A percentile compares a stretch with the other conserved stretches of the same genome.
These are phyloP conservation scores for Nitzschia palea DNA, from an alignment of 108 stramenopile genomes.

Conservation along the genomic window DNA sequence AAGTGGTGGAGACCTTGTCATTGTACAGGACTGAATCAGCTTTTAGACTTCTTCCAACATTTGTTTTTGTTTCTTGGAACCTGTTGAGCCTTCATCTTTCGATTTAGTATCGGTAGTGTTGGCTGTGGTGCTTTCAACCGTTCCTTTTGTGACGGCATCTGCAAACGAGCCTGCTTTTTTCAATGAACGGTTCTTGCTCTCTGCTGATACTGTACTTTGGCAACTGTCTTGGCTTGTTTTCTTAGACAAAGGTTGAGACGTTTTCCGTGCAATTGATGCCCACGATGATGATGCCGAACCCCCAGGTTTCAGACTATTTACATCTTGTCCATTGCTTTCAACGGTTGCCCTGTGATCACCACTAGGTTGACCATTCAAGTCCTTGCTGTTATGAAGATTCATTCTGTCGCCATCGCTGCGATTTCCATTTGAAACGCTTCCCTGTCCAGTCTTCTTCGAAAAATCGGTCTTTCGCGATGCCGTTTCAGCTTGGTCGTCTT, in stretches of 20 bases:
- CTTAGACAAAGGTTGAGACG: slow-evolving; percentile 28
- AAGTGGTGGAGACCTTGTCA: too few relatives aligned
- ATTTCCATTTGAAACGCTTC: too few relatives aligned
- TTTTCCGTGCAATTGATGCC: slow-evolving; percentile 64
- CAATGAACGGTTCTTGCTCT: background rate
- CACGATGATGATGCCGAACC: slow-evolving; percentile 45
- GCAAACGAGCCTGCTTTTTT: slow-evolving; percentile 28
- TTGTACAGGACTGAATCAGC: too few relatives aligned
- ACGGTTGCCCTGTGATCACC: background rate
- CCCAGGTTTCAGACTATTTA: background rate
- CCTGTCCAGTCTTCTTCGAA: too few relatives aligned
- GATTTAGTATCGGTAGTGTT: background rate
- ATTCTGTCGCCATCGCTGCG: too few relatives aligned
- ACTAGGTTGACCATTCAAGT: too few relatives aligned
- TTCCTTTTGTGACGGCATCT: slow-evolving; percentile 38
- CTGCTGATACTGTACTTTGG: slow-evolving; percentile 7
- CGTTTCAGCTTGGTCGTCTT: background rate
- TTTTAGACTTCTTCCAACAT: too few relatives aligned
- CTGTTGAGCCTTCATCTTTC: background rate
- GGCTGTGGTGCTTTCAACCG: background rate
- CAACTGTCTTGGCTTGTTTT: slow-evolving; percentile 18
- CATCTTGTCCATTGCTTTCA: background rate
- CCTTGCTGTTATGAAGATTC: too few relatives aligned
- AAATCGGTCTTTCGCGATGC: background rate
- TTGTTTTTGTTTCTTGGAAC: background rate